Evolutionary conservation across 1,139 yeast genomes (phyloP).

Genomic region (Blastobotrys persicus): DNA sequence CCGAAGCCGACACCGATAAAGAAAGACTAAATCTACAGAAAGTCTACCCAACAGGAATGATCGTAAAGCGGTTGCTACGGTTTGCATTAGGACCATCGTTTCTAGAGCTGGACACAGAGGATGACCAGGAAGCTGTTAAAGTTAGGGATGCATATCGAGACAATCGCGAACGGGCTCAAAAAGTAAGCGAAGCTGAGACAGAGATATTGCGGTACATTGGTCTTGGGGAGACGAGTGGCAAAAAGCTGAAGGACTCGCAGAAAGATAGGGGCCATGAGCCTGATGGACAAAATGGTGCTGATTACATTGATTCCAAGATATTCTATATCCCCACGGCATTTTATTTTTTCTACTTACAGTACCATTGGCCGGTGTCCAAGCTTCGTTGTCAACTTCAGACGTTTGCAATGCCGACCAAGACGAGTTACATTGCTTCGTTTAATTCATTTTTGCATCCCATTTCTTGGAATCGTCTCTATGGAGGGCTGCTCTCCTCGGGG

Average conservation of each 20-base stretch:
- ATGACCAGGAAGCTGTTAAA: constrained; percentile 15
- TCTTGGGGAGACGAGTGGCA: neutral
- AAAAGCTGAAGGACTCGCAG: neutral
- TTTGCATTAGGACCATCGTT: constrained; percentile 33
- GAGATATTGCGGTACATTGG: constrained; percentile 17
- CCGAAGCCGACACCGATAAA: neutral
- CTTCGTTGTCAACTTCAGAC: constrained; percentile 11
- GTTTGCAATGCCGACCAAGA: neutral
- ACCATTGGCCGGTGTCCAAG: constrained; percentile 9
- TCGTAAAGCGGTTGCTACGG: constrained; percentile 28
- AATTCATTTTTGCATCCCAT: neutral
- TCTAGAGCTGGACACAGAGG: constrained; percentile 16
- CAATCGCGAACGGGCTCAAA: constrained; percentile 15
- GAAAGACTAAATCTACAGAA: neutral
- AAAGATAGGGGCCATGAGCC: neutral
- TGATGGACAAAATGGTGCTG: neutral
- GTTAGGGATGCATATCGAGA: constrained; percentile 15
- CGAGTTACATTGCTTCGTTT: constrained; percentile 1
- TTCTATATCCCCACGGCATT: constrained; percentile 8
- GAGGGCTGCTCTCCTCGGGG: constrained; percentile 5
- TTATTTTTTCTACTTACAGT: constrained; percentile 1
- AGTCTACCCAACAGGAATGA: constrained; percentile 21
- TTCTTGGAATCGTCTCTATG: constrained; percentile 2
- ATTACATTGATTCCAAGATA: neutral
- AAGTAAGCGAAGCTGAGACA: constrained; percentile 19